phyloP scores from a whole-genome alignment of 805 yeast species.

The Candida peoriensis region DNA sequence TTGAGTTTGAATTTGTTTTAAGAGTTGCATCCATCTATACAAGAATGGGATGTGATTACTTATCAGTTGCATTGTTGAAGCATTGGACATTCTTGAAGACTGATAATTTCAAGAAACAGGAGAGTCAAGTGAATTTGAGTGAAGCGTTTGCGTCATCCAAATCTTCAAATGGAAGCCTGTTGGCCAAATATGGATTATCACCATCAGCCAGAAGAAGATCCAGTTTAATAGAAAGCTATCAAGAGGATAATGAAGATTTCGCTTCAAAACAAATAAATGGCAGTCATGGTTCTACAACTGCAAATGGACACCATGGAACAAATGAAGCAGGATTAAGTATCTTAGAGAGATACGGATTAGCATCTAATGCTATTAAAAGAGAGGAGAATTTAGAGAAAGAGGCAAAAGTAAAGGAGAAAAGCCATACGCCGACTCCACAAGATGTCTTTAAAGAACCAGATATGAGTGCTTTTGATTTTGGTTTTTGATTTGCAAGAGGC shows the following conservation, averaged over 20 bases:
- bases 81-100: constrained; percentile 58
- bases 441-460: constrained; percentile 65
- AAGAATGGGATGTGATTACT: constrained; percentile 88
- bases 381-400: constrained; percentile 12
- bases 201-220: constrained; percentile 21
- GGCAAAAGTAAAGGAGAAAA: constrained; percentile 6
- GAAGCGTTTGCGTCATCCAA: constrained; percentile 4
- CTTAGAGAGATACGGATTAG: constrained; percentile 25
- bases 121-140: constrained; percentile 9
- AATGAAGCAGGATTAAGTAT: constrained; percentile 15
- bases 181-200: constrained; percentile 24
- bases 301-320: not conserved
- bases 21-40: constrained; percentile 64
- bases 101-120: constrained; percentile 14
- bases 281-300: not conserved
- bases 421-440: constrained; percentile 38
- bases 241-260: constrained; percentile 3
- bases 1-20: constrained; percentile 58
- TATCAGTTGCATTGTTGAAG: constrained; percentile 56
- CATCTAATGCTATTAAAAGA: constrained; percentile 15
- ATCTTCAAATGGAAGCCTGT: constrained; percentile 3
- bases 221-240: constrained; percentile 9
- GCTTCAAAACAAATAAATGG: not conserved
- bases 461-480: constrained; percentile 67
- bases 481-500: constrained; percentile 19